Percentiles rank a stretch among this genome's conserved stretches.
These are phyloP conservation scores for Diaporthe ampelina DNA, from an alignment of 2,329 filamentous ascomycete species.

Conservation along the genomic window DNA sequence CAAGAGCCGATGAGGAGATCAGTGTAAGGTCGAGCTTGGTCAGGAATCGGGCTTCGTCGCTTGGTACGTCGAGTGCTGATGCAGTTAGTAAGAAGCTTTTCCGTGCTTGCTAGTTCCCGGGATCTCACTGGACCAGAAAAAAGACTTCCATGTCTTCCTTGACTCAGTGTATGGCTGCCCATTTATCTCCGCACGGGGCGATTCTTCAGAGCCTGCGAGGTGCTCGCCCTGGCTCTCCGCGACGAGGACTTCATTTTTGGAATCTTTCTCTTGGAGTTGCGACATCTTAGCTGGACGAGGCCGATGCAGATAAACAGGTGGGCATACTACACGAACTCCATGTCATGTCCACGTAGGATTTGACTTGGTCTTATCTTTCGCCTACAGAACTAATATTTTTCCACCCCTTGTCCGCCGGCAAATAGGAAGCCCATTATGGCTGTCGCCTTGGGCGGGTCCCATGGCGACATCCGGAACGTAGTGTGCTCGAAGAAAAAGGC, in stretches of 20 bases:
- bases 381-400: not conserved
- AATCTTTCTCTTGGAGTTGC: not conserved
- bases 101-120: too few relatives aligned
- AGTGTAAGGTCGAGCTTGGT: conserved; percentile 18
- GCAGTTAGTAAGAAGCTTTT: not conserved
- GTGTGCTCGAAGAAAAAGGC: not conserved
- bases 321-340: not conserved
- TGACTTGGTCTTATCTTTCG: not conserved
- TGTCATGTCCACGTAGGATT: not conserved
- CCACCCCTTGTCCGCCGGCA: not conserved
- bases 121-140: not conserved
- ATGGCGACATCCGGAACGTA: conserved; percentile 11
- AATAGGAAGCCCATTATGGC: not conserved
- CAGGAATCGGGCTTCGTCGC: conserved; percentile 14
- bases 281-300: not conserved
- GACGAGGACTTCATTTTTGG: not conserved
- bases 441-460: conserved; percentile 24
- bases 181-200: not conserved
- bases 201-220: not conserved
- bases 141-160: conserved; percentile 8
- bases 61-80: conserved; percentile 1
- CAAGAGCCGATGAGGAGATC: not conserved
- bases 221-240: not conserved
- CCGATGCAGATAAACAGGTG: not conserved
- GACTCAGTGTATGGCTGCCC: not conserved